Conservation (phyloP, 164 flowering plant species). For the Vitis riparia region DNA sequence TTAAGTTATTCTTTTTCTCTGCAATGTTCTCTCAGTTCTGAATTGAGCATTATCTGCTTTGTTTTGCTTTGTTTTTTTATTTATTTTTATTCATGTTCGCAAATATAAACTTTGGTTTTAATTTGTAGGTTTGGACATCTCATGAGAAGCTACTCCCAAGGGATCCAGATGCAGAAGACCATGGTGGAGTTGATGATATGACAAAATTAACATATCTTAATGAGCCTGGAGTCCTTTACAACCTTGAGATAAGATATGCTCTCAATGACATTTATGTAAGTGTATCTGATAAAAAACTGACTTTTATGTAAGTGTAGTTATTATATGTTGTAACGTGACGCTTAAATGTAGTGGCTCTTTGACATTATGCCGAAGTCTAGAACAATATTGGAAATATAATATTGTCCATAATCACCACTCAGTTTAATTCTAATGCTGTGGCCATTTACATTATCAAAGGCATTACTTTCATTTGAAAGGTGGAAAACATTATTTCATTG, state of each 20-base stretch:
- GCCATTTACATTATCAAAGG: too few relatives aligned
- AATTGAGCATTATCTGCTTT: neutral
- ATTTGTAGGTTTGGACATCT: slow-evolving; percentile 44
- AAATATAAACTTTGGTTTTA: neutral
- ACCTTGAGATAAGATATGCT: slow-evolving; percentile 81
- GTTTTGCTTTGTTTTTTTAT: neutral
- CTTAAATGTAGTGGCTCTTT: too few relatives aligned
- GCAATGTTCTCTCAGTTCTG: too few relatives aligned
- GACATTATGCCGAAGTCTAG: too few relatives aligned
- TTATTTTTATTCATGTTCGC: neutral
- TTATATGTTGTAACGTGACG: too few relatives aligned
- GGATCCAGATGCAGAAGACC: slow-evolving; percentile 85
- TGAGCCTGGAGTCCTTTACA: slow-evolving; percentile 95
- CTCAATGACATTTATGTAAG: slow-evolving; percentile 97
- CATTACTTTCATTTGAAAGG: too few relatives aligned
- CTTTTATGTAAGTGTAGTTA: too few relatives aligned
- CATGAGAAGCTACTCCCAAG: slow-evolving; percentile 66
- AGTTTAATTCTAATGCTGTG: too few relatives aligned
- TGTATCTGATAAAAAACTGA: slow-evolving; percentile 4
- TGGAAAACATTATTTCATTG: too few relatives aligned
- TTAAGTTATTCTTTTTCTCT: too few relatives aligned
- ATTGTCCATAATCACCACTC: too few relatives aligned
- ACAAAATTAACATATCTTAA: slow-evolving; percentile 92
- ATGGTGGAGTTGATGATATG: slow-evolving; percentile 98
- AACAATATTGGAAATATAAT: too few relatives aligned